phyloP scores from a whole-genome alignment of 768 basidiomycete species.

The Collybia sordida region DNA sequence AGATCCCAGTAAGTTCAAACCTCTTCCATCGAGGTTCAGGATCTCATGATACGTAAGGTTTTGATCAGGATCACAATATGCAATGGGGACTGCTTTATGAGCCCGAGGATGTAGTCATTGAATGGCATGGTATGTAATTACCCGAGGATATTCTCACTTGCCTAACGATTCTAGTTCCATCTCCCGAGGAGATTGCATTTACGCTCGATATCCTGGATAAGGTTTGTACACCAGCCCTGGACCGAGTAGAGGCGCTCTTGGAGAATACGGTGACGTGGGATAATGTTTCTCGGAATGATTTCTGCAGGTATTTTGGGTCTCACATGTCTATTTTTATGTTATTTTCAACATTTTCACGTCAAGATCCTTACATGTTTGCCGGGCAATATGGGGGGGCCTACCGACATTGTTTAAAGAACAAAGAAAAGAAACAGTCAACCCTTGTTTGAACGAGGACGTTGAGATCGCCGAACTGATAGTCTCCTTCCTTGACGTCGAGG shows the following conservation, averaged over 20 bases:
- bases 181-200: conserved; percentile 71
- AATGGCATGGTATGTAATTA: conserved; percentile 76
- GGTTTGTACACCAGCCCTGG: conserved; percentile 64
- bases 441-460: conserved; percentile 57
- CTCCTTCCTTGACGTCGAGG: conserved; percentile 61
- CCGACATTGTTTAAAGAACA: conserved; percentile 64
- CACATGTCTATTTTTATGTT: neutral
- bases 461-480: conserved; percentile 76
- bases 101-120: conserved; percentile 73
- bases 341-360: conserved; percentile 1
- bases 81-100: conserved; percentile 85
- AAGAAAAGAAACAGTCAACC: conserved; percentile 55
- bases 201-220: conserved; percentile 74
- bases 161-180: conserved; percentile 45
- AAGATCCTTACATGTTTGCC: conserved; percentile 67
- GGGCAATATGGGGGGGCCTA: conserved; percentile 77
- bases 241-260: conserved; percentile 65
- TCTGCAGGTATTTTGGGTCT: conserved; percentile 62
- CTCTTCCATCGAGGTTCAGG: conserved; percentile 6
- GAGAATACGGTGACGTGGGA: conserved; percentile 60
- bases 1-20: conserved; percentile 54
- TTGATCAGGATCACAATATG: conserved; percentile 58
- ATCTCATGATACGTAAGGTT: conserved; percentile 39
- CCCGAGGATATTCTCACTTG: neutral
- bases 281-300: conserved; percentile 69